phyloP scores from a whole-genome alignment of 306 rosid genomes.

The Crotalaria pallida region DNA sequence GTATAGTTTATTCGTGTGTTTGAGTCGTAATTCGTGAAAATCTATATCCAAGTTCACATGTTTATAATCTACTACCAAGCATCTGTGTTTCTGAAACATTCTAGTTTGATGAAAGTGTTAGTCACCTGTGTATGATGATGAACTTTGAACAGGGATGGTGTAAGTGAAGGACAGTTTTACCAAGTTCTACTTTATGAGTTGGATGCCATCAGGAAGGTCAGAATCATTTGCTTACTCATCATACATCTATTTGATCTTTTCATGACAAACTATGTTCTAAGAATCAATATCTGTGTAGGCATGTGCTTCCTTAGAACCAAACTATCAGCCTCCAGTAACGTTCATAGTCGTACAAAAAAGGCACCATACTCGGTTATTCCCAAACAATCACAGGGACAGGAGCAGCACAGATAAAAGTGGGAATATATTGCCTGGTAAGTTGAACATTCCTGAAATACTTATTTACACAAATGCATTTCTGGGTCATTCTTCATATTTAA shows the following conservation, averaged over 20 bases:
- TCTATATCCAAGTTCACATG: neutral
- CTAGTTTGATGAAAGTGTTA: neutral
- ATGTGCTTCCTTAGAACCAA: constrained; percentile 88
- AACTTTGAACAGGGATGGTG: constrained; percentile 75
- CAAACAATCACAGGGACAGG: too few species aligned
- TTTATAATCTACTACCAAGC: neutral
- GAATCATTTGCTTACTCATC: neutral
- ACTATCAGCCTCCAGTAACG: constrained; percentile 93
- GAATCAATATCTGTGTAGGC: constrained; percentile 42
- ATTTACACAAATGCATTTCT: neutral
- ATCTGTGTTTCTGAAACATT: neutral
- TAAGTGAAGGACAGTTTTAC: constrained; percentile 92
- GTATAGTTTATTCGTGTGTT: neutral
- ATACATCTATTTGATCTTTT: neutral
- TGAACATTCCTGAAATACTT: too few species aligned
- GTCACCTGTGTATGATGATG: neutral
- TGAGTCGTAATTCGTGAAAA: neutral
- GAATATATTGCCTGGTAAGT: too few species aligned
- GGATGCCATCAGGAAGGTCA: constrained; percentile 90
- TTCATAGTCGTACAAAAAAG: too few species aligned
- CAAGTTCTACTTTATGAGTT: constrained; percentile 86
- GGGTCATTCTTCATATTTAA: neutral
- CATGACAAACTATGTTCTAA: constrained; percentile 3
- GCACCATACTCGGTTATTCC: too few species aligned
- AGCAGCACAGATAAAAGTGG: too few species aligned